phyloP scores from a whole-genome alignment of 352 stramenopile species.

The Phytopythium kandeliae region DNA sequence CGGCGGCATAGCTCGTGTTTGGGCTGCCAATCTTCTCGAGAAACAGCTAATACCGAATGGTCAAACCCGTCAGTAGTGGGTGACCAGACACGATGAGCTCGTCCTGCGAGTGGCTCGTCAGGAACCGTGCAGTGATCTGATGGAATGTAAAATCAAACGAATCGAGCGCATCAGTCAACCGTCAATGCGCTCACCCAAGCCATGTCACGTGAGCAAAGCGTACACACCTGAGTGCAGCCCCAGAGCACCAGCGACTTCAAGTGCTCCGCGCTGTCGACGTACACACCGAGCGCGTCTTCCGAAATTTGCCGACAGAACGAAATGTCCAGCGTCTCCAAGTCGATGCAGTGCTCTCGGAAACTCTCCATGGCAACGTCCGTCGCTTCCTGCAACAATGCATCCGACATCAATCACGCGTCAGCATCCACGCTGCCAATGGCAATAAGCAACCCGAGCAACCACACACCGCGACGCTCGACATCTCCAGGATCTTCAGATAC shows the following conservation, averaged over 20 bases:
- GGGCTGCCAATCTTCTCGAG: too few relatives aligned
- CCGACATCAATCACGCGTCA: slow-evolving; percentile 2
- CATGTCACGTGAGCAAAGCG: not conserved
- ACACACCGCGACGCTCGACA: slow-evolving; percentile 72
- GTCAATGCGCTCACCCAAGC: too few relatives aligned
- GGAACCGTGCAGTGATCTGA: slow-evolving; percentile 64
- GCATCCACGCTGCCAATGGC: not conserved
- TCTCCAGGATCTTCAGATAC: slow-evolving; percentile 57
- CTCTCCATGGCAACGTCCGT: slow-evolving; percentile 45
- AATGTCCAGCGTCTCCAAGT: slow-evolving; percentile 50
- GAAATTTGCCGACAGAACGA: slow-evolving; percentile 73
- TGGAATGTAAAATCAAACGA: too few relatives aligned
- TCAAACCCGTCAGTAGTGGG: slow-evolving; percentile 67
- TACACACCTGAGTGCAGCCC: slow-evolving; percentile 68
- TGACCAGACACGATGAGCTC: slow-evolving; percentile 61
- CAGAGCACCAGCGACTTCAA: slow-evolving; percentile 52
- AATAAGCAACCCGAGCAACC: not conserved
- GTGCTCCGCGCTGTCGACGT: slow-evolving; percentile 39
- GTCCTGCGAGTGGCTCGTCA: slow-evolving; percentile 61
- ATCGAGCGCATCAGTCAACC: not conserved
- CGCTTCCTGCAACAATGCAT: slow-evolving; percentile 24
- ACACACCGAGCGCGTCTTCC: slow-evolving; percentile 61
- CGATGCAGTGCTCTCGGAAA: slow-evolving; percentile 44
- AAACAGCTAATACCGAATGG: slow-evolving; percentile 43
- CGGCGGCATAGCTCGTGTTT: too few relatives aligned